A percentile compares a stretch with the other conserved stretches of the same genome.
Conservation (phyloP, 345 rosid genomes). For the Populus ilicifolia region DNA sequence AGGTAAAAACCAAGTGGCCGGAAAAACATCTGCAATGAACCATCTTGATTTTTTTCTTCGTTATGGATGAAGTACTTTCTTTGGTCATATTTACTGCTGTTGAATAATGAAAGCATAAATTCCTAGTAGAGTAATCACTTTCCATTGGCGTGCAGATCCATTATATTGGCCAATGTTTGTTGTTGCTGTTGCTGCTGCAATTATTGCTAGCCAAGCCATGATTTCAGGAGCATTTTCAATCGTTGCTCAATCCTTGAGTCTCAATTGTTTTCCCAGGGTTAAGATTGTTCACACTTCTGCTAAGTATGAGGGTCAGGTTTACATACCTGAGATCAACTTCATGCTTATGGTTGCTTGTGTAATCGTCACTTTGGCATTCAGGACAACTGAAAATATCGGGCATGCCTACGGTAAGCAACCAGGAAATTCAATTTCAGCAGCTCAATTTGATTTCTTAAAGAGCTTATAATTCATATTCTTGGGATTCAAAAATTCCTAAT, state of each 20-base stretch:
- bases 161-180: conserved; percentile 82
- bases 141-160: conserved; percentile 30
- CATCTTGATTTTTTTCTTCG: not conserved
- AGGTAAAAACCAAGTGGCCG: conserved; percentile 19
- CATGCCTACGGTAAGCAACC: conserved; percentile 65
- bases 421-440: not conserved
- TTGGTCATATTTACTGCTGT: not conserved
- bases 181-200: conserved; percentile 63
- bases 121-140: not conserved
- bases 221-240: conserved; percentile 71
- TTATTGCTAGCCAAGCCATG: conserved; percentile 90
- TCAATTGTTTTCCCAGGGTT: conserved; percentile 77
- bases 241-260: conserved; percentile 53
- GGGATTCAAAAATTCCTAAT: too few species aligned
- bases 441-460: not conserved
- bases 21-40: not conserved
- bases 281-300: conserved; percentile 73
- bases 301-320: conserved; percentile 78
- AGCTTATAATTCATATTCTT: too few species aligned
- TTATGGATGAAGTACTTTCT: not conserved
- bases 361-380: conserved; percentile 43
- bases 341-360: conserved; percentile 68
- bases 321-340: conserved; percentile 81
- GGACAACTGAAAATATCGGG: conserved; percentile 57
- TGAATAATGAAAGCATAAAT: too few species aligned